Evolutionary conservation across 2,329 filamentous ascomycete genomes (phyloP), one percentile per base, ranked within the genome.

Genomic region (Pseudogymnoascus sp.): DNA sequence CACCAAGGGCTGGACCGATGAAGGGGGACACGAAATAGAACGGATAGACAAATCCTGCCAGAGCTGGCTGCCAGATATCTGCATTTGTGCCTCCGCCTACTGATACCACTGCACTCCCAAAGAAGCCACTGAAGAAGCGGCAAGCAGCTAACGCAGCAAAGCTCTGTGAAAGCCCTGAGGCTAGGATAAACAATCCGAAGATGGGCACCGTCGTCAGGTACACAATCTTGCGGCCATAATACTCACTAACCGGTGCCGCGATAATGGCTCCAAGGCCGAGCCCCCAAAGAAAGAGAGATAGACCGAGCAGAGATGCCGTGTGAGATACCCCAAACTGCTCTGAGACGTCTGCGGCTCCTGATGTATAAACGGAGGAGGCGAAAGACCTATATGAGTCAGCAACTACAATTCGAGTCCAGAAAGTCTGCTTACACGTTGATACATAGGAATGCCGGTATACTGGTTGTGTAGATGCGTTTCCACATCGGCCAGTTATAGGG

Each of bases 191-290:
- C 0, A 85, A 68, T 2, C 77, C 76, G 3, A 81, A 82, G 0
- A 81, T 65, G 0, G 77, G 75, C 2, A 79, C 69, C 62, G 1
- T 73, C 73, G 31, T 74, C 70, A 10, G 71, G 71, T 5, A 76
- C 70, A 76, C 21, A 76, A 67, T 13, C 73, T 26, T 62, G 17
- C 54, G 50, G 10, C 60, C 60, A 44, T 39, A 72, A 0, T 76
- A 78, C 67, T 87, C 85, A 57, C 80, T 84, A 0, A 85, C 66
- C 0, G 84, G 84, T 0, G 83, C 82, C 8, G 82, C 81, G n/a
- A 84, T 64, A 50, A 86, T 73, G 9, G 84, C 84, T 0, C 84
- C 60, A 17, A 59, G 57, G 29, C 61, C 40, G 35, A 54, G 29
- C 0, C 83, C 84, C 10, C 86, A 72, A 5, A 84, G 78, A 69